Conservation (phyloP, 495 filamentous ascomycete species). For the Talaromyces liani region DNA sequence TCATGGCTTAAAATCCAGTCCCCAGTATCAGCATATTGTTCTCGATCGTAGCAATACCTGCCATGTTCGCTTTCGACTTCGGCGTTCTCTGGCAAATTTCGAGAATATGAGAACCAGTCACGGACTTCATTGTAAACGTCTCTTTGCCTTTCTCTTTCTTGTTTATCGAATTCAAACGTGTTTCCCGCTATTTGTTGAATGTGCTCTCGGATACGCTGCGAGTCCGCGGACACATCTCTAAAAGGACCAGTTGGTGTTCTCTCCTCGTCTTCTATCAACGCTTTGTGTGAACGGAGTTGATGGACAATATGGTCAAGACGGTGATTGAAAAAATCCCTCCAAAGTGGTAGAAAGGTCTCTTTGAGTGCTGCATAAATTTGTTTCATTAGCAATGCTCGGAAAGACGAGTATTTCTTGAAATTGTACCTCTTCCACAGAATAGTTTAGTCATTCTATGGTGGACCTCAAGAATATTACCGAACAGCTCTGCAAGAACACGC, state of each 20-base stretch:
- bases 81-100: conserved; percentile 8
- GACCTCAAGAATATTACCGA: conserved; percentile 22
- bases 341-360: conserved; percentile 16
- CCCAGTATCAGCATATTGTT: conserved; percentile 18
- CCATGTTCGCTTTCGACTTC: conserved; percentile 22
- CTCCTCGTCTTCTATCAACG: conserved; percentile 15
- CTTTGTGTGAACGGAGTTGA: conserved; percentile 14
- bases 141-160: conserved; percentile 14
- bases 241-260: conserved; percentile 5
- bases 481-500: conserved; percentile 17
- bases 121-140: conserved; percentile 16
- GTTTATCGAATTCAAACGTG: conserved; percentile 5
- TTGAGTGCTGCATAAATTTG: not conserved
- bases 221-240: conserved; percentile 7
- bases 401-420: not conserved
- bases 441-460: conserved; percentile 18
- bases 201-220: conserved; percentile 10
- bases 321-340: conserved; percentile 34
- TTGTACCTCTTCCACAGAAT: conserved; percentile 17
- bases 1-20: conserved; percentile 26
- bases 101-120: conserved; percentile 22
- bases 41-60: conserved; percentile 18
- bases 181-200: conserved; percentile 8
- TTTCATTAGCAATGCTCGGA: not conserved
- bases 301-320: conserved; percentile 16